phyloP scores from a whole-genome alignment of 306 rosid genomes.

The Citrullus colocynthis region DNA sequence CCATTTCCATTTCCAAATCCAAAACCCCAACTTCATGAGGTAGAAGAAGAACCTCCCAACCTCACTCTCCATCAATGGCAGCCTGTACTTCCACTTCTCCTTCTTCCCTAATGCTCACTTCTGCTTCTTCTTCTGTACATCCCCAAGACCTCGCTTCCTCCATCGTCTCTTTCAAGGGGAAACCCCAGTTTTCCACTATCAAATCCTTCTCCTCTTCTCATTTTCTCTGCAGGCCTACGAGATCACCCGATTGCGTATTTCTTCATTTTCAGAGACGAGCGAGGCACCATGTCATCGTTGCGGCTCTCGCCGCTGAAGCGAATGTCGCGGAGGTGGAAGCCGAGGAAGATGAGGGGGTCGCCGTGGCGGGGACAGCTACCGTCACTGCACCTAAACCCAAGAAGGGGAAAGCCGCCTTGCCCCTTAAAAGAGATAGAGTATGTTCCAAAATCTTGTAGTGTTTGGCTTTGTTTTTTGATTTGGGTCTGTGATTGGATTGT shows the following conservation, averaged over 20 bases:
- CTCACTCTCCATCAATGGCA: conserved; percentile 34
- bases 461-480: neutral
- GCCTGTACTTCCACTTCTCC: conserved; percentile 32
- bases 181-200: conserved; percentile 19
- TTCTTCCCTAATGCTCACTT: conserved; percentile 54
- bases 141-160: conserved; percentile 45
- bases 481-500: conserved; percentile 3
- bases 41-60: neutral
- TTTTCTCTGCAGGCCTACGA: conserved; percentile 22
- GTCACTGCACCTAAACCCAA: conserved; percentile 41
- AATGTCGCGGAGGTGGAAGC: conserved; percentile 28
- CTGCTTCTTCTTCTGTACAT: conserved; percentile 31
- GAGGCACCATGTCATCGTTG: conserved; percentile 17
- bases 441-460: neutral
- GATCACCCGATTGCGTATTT: conserved; percentile 14
- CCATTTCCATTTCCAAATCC: neutral
- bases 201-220: conserved; percentile 21
- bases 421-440: conserved; percentile 84
- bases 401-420: conserved; percentile 87
- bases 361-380: conserved; percentile 2
- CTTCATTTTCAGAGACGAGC: conserved; percentile 12
- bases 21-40: neutral
- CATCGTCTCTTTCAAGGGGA: conserved; percentile 32
- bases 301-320: conserved; percentile 48
- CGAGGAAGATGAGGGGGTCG: conserved; percentile 20